A percentile compares a stretch with the other conserved stretches of the same genome.
phyloP scores from a whole-genome alignment of 2,329 filamentous ascomycete genomes.

The Herpotrichia juniperi region DNA sequence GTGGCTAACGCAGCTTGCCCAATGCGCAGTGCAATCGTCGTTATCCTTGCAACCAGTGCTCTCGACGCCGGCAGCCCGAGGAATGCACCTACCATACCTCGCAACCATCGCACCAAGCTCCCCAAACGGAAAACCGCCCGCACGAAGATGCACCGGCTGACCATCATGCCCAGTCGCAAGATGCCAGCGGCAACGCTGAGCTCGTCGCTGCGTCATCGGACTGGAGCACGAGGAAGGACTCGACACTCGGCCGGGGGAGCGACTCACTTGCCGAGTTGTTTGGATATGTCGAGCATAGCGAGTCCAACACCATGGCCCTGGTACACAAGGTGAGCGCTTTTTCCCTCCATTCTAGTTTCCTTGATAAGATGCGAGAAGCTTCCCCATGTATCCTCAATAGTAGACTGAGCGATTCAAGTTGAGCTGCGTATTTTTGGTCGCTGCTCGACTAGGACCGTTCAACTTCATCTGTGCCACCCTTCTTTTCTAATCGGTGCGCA shows the following conservation, averaged over 20 bases:
- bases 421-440: too few species aligned
- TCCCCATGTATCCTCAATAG: too few species aligned
- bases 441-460: too few species aligned
- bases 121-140: too few species aligned
- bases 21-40: too few species aligned
- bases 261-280: slow-evolving; percentile 7
- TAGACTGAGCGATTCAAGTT: too few species aligned
- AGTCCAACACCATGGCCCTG: slow-evolving; percentile 9
- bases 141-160: background rate
- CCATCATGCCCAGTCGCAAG: background rate
- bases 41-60: too few species aligned
- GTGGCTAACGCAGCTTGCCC: too few species aligned
- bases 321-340: slow-evolving; percentile 5
- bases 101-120: too few species aligned
- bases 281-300: slow-evolving; percentile 9
- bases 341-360: background rate
- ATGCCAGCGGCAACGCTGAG: background rate
- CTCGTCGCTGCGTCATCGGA: background rate
- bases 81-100: too few species aligned
- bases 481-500: slow-evolving; percentile 4
- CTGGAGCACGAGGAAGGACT: background rate
- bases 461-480: too few species aligned
- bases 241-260: background rate
- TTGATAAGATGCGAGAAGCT: background rate
- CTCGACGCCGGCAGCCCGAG: too few species aligned